Evolutionary conservation across 352 stramenopile genomes (phyloP).

Genomic region (Phytophthora sp.): DNA sequence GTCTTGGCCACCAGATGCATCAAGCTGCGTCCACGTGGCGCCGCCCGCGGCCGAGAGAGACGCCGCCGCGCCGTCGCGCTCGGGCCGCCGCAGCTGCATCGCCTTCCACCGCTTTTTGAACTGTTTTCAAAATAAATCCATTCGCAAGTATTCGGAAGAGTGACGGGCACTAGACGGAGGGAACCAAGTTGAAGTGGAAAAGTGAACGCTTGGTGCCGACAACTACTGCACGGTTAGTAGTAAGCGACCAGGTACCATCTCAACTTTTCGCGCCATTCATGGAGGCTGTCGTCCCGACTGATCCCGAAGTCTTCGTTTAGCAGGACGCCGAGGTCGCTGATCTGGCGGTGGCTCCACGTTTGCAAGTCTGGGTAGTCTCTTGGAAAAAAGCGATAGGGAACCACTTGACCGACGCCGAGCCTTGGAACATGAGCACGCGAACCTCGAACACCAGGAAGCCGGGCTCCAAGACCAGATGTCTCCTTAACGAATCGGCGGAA

Average conservation of each 20-base stretch:
- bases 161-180: too few relatives aligned
- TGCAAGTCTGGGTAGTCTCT: neutral
- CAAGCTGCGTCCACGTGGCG: conserved; percentile 39
- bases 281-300: neutral
- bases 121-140: too few relatives aligned
- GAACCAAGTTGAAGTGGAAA: too few relatives aligned
- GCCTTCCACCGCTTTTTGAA: too few relatives aligned
- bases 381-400: conserved; percentile 4
- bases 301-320: conserved; percentile 14
- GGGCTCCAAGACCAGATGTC: neutral
- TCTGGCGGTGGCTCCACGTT: neutral
- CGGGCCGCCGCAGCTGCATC: conserved; percentile 5
- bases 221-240: too few relatives aligned
- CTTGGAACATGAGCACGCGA: neutral
- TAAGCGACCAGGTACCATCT: too few relatives aligned
- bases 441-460: neutral
- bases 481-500: conserved; percentile 4
- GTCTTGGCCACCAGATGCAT: neutral
- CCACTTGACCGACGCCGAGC: neutral
- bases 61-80: neutral
- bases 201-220: too few relatives aligned
- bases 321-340: conserved; percentile 4
- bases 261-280: neutral
- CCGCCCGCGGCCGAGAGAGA: neutral
- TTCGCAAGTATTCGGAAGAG: too few relatives aligned